Conservation (phyloP, 2,329 filamentous ascomycete species). For the Penicillium sp. region DNA sequence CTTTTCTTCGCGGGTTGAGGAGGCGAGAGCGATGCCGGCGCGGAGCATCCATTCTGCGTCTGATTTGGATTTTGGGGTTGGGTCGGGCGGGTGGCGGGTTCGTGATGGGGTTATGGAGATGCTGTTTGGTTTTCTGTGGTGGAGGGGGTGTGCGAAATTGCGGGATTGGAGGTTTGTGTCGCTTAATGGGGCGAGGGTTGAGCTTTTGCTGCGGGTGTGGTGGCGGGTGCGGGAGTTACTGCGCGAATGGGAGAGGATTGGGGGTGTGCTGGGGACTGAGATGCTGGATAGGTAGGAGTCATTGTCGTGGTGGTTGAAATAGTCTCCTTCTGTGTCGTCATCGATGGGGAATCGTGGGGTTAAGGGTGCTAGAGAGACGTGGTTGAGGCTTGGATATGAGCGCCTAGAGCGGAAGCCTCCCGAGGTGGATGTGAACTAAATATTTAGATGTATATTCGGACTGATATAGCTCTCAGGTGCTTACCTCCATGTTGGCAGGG, state of each 20-base stretch:
- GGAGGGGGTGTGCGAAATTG: conserved; percentile 27
- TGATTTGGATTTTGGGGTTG: conserved; percentile 10
- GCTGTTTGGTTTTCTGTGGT: conserved; percentile 16
- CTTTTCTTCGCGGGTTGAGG: conserved; percentile 60
- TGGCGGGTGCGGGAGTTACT: conserved; percentile 37
- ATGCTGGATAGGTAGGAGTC: conserved; percentile 42
- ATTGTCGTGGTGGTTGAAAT: conserved; percentile 27
- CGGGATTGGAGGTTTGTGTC: conserved; percentile 38
- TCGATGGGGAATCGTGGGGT: conserved; percentile 57
- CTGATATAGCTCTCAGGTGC: background rate
- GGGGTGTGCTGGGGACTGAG: conserved; percentile 46
- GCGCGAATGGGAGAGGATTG: conserved; percentile 45
- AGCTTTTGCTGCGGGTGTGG: conserved; percentile 37
- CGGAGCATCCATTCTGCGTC: conserved; percentile 62
- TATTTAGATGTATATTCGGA: background rate
- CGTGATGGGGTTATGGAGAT: conserved; percentile 1
- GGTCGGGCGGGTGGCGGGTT: background rate
- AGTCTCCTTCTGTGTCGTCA: conserved; percentile 42
- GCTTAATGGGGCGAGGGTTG: conserved; percentile 33
- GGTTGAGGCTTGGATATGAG: conserved; percentile 60
- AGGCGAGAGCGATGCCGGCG: conserved; percentile 58
- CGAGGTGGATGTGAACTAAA: conserved; percentile 27
- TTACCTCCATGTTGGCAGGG: conserved; percentile 27
- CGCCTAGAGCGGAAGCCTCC: conserved; percentile 48
- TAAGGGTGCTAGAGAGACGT: conserved; percentile 63